These are phyloP conservation scores for Fraxinus cuspidata DNA, from an alignment of 257 asterid species.

Conservation along the genomic window DNA sequence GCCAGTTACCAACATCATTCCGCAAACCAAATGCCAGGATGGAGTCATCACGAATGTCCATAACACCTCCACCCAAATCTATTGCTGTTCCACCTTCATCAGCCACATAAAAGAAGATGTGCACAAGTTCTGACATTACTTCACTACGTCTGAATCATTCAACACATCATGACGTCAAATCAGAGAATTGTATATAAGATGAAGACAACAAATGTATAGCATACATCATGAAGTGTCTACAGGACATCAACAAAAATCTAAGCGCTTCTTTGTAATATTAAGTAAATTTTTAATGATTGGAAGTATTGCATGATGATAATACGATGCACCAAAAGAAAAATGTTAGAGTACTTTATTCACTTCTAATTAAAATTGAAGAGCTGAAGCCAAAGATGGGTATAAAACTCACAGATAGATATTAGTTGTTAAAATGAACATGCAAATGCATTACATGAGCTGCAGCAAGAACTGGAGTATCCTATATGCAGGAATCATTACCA, in stretches of 20 bases:
- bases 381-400: constrained; percentile 9
- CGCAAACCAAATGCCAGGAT: constrained; percentile 69
- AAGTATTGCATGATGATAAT: background rate
- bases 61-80: constrained; percentile 54
- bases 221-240: constrained; percentile 17
- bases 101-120: constrained; percentile 90
- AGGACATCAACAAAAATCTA: constrained; percentile 5
- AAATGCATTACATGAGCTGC: background rate
- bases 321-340: background rate
- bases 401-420: background rate
- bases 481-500: constrained; percentile 7
- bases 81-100: constrained; percentile 82
- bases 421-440: background rate
- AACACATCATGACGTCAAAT: constrained; percentile 26
- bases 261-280: constrained; percentile 1
- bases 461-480: constrained; percentile 1
- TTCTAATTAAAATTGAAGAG: constrained; percentile 1
- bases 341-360: background rate
- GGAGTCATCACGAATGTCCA: constrained; percentile 45
- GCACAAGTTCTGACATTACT: constrained; percentile 55
- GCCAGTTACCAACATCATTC: constrained; percentile 83
- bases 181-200: constrained; percentile 12
- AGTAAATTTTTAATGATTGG: background rate
- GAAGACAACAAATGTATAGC: constrained; percentile 2
- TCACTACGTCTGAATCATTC: constrained; percentile 44